phyloP scores from a whole-genome alignment of 148 eudicot species.

The Polygonum maritimum region DNA sequence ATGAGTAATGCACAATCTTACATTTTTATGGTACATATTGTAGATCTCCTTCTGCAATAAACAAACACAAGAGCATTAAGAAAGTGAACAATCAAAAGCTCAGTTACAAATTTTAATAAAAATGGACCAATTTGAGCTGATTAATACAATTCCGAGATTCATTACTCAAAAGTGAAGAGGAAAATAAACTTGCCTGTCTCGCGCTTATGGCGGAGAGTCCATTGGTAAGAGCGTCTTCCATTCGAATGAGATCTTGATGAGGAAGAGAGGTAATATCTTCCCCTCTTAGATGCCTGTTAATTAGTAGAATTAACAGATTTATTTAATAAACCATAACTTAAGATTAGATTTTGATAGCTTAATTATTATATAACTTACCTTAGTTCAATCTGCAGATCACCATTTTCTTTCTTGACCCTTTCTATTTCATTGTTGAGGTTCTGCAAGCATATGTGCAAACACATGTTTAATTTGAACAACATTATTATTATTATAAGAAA shows the following conservation, averaged over 20 bases:
- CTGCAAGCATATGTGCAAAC: conserved; percentile 20
- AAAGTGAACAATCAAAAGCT: neutral
- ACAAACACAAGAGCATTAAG: neutral
- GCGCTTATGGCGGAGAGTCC: conserved; percentile 36
- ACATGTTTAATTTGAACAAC: neutral
- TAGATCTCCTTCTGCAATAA: conserved; percentile 43
- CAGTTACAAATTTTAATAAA: neutral
- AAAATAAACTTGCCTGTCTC: conserved; percentile 34
- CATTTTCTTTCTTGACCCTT: conserved; percentile 70
- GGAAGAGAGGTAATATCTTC: conserved; percentile 60
- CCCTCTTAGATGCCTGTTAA: conserved; percentile 63
- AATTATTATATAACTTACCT: conserved; percentile 27
- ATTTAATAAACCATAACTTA: neutral
- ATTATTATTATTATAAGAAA: too few species aligned
- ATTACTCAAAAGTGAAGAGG: neutral
- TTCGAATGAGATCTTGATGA: conserved; percentile 45
- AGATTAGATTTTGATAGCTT: neutral
- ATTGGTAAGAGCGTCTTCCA: conserved; percentile 50
- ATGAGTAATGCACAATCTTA: conserved; percentile 15
- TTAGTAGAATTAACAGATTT: neutral
- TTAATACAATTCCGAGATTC: neutral
- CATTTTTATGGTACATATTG: conserved; percentile 40
- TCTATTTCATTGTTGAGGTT: conserved; percentile 58
- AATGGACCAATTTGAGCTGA: neutral
- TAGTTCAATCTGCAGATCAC: conserved; percentile 61